Evolutionary conservation across 495 filamentous ascomycete species (phyloP), one percentile per base, ranked within the genome.

Genomic region (Aspergillus carlsbadensis): DNA sequence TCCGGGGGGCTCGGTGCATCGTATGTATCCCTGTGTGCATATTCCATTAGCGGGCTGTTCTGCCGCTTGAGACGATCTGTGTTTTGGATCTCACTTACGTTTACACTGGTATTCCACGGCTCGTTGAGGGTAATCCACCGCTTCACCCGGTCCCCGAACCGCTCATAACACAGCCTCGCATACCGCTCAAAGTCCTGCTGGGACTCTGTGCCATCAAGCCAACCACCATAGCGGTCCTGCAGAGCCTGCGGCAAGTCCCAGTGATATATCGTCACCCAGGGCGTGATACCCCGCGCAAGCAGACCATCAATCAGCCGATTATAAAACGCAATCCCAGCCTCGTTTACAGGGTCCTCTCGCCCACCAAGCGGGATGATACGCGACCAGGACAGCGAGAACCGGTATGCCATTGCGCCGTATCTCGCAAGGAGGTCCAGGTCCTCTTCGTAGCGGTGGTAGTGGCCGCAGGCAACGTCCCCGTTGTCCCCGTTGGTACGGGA

Each of bases 311-410:
- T 71, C 34, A 77, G 67, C 21, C 64, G 60, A 33, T 60, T 58
- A 57, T 79, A 81, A 47, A 75, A 74, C 5, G 62, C 62, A 13
- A 79, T 62, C 15, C 76, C 77, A 0, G 60, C 41, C 42, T 73
- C 65, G 57, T 78, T 72, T 36, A 72, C 26, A 0, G 65, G 60
- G 35, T 67, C 68, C 14, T 65, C 58, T 18, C 68, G 59, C 13
- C 68, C 68, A 13, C 68, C 70, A 1, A 68, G 58, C 1, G 86
- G 85, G 57, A 89, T 86, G 58, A 89, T 81, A 35, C 86, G 78
- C 8, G 84, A 78, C 86, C 85, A 89, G 14, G 85, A 81, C 47
- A 89, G 70, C 37, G 86, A 88, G 74, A 90, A 88, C 45, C 84
- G 82, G 70, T 89, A 88, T 10, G 75, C 75, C 37, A 77, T 80